phyloP scores from a whole-genome alignment of 169 alveolate species.

The Plasmodium fragile region DNA sequence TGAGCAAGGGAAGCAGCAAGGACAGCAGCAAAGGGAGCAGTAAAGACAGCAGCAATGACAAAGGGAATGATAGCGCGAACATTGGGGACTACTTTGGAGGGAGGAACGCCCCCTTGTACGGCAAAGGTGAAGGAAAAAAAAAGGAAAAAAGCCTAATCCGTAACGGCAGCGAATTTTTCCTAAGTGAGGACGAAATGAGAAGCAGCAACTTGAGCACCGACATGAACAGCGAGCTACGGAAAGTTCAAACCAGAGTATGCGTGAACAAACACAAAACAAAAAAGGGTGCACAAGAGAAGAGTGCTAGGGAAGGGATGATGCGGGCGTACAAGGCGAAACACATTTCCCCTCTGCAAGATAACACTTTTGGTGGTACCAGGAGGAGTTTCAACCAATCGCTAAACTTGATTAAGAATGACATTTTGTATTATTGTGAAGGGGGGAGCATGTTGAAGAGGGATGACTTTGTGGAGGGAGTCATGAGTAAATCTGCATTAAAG shows the following conservation, averaged over 20 bases:
- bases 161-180: neutral
- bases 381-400: conserved; percentile 18
- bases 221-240: neutral
- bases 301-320: neutral
- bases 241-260: neutral
- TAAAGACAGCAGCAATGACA: neutral
- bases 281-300: neutral
- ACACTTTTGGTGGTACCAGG: neutral
- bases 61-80: neutral
- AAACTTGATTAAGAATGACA: conserved; percentile 23
- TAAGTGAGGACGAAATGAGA: conserved; percentile 15
- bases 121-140: neutral
- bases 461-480: neutral
- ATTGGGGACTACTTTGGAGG: conserved; percentile 2
- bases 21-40: neutral
- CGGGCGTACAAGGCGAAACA: neutral
- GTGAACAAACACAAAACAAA: conserved; percentile 3
- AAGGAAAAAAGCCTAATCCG: neutral
- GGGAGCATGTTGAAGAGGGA: conserved; percentile 11
- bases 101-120: neutral
- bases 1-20: neutral
- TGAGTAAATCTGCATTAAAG: neutral
- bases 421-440: conserved; percentile 3
- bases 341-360: conserved; percentile 9
- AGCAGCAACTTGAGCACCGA: conserved; percentile 11